phyloP scores from a whole-genome alignment of 441 rosid genomes.

The Eruca vesicaria region DNA sequence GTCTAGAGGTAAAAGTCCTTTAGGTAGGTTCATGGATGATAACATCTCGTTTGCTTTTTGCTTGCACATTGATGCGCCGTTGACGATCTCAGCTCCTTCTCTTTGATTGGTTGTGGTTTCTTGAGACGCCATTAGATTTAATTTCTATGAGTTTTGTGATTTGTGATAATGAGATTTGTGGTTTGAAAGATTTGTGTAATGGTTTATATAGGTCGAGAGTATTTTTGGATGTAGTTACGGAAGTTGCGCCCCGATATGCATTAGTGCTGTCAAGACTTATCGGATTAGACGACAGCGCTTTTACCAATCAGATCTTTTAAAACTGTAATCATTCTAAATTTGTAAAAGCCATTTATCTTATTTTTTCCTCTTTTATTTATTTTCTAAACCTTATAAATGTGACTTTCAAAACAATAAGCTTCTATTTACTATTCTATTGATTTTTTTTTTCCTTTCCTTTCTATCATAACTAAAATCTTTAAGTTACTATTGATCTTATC shows the following conservation, averaged over 20 bases:
- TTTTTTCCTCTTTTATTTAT: not conserved
- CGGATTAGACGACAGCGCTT: not conserved
- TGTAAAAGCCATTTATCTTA: not conserved
- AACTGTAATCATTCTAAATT: not conserved
- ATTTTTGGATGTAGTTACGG: not conserved
- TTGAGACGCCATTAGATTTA: slow-evolving; percentile 34
- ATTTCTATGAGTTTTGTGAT: not conserved
- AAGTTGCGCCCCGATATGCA: not conserved
- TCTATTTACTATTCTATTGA: not conserved
- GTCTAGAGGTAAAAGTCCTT: slow-evolving; percentile 40
- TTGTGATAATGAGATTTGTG: not conserved
- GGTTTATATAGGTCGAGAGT: not conserved
- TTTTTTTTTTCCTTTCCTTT: not conserved
- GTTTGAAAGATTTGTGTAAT: not conserved
- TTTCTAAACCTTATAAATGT: not conserved
- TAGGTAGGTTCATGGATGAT: slow-evolving; percentile 38
- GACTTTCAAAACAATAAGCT: not conserved
- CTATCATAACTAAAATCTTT: not conserved
- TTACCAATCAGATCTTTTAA: not conserved
- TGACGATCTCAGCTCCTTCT: slow-evolving; percentile 48
- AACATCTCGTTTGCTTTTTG: slow-evolving; percentile 44
- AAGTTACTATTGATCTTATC: not conserved
- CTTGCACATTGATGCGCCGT: slow-evolving; percentile 43
- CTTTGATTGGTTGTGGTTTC: slow-evolving; percentile 29
- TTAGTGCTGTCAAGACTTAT: not conserved